A percentile compares a stretch with the other conserved stretches of the same genome.
These are phyloP conservation scores for Pezizomycotina sp. DNA, from an alignment of 2,329 filamentous ascomycete genomes.

Conservation along the genomic window DNA sequence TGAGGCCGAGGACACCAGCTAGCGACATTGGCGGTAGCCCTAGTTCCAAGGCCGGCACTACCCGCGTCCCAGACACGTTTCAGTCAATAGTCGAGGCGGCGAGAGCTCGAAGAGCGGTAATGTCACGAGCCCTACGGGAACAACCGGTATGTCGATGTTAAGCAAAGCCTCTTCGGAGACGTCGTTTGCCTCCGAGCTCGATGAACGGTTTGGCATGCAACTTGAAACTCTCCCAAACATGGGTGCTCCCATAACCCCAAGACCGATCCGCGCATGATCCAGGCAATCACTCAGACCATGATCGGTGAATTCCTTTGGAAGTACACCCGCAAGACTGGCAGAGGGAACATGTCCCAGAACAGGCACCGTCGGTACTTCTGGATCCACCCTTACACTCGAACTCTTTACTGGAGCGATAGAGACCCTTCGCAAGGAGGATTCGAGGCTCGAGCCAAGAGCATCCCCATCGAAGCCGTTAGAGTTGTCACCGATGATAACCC, in stretches of 20 bases:
- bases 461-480: constrained; percentile 79
- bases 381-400: constrained; percentile 94
- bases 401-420: constrained; percentile 87
- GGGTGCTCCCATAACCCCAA: constrained; percentile 24
- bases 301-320: constrained; percentile 99
- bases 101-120: constrained; percentile 28
- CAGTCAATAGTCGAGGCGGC: no score
- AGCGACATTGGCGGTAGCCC: constrained; percentile 19
- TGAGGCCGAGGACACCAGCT: constrained; percentile 24
- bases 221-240: constrained; percentile 30
- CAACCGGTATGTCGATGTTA: constrained; percentile 26
- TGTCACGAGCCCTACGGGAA: constrained; percentile 46
- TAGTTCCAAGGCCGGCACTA: constrained; percentile 15
- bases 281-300: constrained; percentile 98
- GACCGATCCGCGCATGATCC: constrained; percentile 94
- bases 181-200: constrained; percentile 87
- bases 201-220: constrained; percentile 71
- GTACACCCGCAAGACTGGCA: constrained; percentile 88
- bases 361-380: constrained; percentile 94
- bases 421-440: constrained; percentile 65
- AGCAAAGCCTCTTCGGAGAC: constrained; percentile 40
- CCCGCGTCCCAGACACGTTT: no score
- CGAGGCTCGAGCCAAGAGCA: constrained; percentile 64
- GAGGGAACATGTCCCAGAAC: constrained; percentile 72
- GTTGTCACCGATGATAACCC: constrained; percentile 91